These are phyloP conservation scores for Spathaspora girioi DNA, from an alignment of 805 yeast species.

Conservation along the genomic window DNA sequence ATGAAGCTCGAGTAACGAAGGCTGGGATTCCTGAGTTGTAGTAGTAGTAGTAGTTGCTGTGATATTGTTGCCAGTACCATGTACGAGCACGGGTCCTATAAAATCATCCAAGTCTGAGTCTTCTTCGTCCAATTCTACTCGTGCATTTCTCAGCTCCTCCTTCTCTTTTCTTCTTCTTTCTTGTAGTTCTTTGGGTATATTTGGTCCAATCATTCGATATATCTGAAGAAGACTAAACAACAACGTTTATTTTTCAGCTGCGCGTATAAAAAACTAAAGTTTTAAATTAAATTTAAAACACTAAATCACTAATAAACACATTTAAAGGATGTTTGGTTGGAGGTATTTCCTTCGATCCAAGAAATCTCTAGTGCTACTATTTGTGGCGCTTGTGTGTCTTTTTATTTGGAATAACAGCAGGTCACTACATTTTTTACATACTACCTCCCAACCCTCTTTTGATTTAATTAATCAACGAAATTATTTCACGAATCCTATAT, in stretches of 20 bases:
- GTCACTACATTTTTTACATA: background rate
- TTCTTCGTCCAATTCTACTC: background rate
- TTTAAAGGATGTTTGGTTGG: background rate
- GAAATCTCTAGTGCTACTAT: background rate
- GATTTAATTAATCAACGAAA: conserved; percentile 10
- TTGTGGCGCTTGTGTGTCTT: background rate
- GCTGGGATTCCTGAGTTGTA: background rate
- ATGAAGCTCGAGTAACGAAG: conserved; percentile 3
- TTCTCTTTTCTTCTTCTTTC: background rate
- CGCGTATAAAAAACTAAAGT: background rate
- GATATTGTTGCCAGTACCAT: background rate
- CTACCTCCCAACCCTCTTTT: background rate
- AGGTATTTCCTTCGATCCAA: conserved; percentile 1
- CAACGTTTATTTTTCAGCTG: background rate
- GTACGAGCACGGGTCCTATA: conserved; percentile 3
- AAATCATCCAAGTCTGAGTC: conserved; percentile 5
- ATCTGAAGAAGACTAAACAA: background rate
- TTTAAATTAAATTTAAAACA: too few relatives aligned
- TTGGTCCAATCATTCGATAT: background rate
- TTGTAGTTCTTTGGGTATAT: background rate
- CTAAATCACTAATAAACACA: too few relatives aligned
- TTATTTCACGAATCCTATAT: conserved; percentile 14
- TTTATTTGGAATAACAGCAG: background rate
- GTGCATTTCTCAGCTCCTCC: background rate
- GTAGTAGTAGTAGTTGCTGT: background rate